Conservation (phyloP, 345 rosid species). For the Psidium guajava region DNA sequence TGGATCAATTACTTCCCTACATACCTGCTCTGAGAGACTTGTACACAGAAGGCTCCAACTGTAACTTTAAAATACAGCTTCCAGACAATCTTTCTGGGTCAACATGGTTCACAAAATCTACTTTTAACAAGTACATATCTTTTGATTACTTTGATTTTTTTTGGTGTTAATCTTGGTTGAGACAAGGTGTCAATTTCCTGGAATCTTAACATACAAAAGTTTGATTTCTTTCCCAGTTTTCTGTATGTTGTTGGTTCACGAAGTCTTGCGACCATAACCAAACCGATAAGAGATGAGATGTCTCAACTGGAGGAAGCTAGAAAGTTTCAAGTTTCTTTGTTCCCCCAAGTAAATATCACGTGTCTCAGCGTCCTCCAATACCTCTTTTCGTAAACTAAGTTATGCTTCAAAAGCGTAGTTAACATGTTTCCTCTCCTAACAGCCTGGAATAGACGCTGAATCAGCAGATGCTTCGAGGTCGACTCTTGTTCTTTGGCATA, state of each 20-base stretch:
- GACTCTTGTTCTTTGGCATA: neutral
- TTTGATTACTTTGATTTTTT: neutral
- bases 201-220: neutral
- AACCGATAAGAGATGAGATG: conserved; percentile 37
- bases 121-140: conserved; percentile 33
- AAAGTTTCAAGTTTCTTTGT: conserved; percentile 44
- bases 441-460: conserved; percentile 22
- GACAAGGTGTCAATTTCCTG: neutral
- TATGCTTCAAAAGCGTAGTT: neutral
- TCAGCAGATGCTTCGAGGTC: conserved; percentile 43
- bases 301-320: conserved; percentile 56
- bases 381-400: neutral
- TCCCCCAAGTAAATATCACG: conserved; percentile 22
- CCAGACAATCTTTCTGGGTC: conserved; percentile 12
- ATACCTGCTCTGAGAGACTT: conserved; percentile 28
- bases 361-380: neutral
- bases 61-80: conserved; percentile 33
- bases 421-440: conserved; percentile 6
- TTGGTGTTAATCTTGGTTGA: neutral
- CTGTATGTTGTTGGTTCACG: conserved; percentile 28
- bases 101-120: conserved; percentile 49
- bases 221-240: conserved; percentile 24
- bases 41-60: conserved; percentile 25
- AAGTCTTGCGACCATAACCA: conserved; percentile 20
- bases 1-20: conserved; percentile 36